A percentile compares a stretch with the other conserved stretches of the same genome.
These are phyloP conservation scores for Lolium perenne DNA, from an alignment of 176 grass and related monocot genomes.

Conservation along the genomic window DNA sequence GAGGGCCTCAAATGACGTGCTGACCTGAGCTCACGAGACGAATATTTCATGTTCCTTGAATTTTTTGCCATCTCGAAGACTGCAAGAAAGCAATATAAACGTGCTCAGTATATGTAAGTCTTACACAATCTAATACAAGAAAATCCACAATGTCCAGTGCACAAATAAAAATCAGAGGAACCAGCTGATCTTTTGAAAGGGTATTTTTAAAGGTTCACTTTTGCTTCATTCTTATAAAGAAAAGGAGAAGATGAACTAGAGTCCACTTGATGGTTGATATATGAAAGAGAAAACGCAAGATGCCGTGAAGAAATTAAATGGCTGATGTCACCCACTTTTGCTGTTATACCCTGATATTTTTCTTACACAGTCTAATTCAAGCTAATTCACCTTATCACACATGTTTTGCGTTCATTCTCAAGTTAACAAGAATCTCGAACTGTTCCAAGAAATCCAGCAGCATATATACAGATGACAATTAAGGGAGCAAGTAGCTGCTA, in stretches of 20 bases:
- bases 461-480: conserved; percentile 18
- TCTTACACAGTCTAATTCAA: background rate
- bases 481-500: background rate
- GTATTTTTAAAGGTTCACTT: background rate
- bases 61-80: conserved; percentile 61
- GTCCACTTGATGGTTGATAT: background rate
- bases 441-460: conserved; percentile 3
- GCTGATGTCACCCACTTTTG: background rate
- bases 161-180: background rate
- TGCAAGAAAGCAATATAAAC: conserved; percentile 27
- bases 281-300: background rate
- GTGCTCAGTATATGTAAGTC: background rate
- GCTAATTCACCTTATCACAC: background rate
- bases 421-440: background rate
- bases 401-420: background rate
- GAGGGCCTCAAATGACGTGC: conserved; percentile 29
- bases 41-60: conserved; percentile 33
- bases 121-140: background rate
- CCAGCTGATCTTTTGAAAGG: background rate
- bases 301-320: conserved; percentile 2
- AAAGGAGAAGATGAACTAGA: background rate
- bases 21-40: conserved; percentile 37
- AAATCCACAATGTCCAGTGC: conserved; percentile 14
- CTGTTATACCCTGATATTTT: background rate
- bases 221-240: conserved; percentile 6